Base-by-base conservation (phyloP, 1,139 yeast species). In the Debaryomycetaceae sp. region DNA sequence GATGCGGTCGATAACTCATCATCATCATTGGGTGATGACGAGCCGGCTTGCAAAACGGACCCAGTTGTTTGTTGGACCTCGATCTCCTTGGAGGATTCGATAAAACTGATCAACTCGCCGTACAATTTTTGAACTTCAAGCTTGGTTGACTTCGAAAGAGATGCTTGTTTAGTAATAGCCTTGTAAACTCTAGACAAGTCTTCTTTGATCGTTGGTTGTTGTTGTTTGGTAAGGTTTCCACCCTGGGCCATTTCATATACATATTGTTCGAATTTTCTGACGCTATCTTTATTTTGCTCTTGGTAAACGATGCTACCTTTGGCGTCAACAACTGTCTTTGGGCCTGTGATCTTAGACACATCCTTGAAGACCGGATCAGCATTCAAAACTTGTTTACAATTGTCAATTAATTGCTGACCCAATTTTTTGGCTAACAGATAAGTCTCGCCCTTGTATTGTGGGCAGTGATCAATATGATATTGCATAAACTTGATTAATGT, bases 161-260 rank as follows among this genome's bases (percentile, higher is more conserved):
- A 69, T 47, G 85, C 81, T 66, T 87, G 91, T 59, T 81, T 83
- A 50, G 86, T 76, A 50, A 88, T 81, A 44, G 91, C 89, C 64
- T 84, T 82, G 78, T 89, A 90, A 52, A 89, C 87, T 63, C 85
- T 81, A 41, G 90, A 82, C 64, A 90, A 79, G 67, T 89, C 97
- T 63, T 89, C 93, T 57, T 82, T 82, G 59, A 87, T 84, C 42
- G 95, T 80, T 59, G 93, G 89, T 62, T 83, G 83, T 23, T 57
- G 46, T 48, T 70, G 73, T 58, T 76, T 83, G 52, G 98, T 88
- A 64, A 88, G 72, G 55, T 82, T 82, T 58, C 96, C 93, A 70
- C 99, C 99, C 61, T 82, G 85, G 44, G 98, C 96, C 98, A 93
- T 91, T 68, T 89, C 97, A 63, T 83, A 81, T 54, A 93, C 98